These are phyloP conservation scores for Solanum gandarillasii DNA, from an alignment of 257 asterid genomes.

Conservation along the genomic window DNA sequence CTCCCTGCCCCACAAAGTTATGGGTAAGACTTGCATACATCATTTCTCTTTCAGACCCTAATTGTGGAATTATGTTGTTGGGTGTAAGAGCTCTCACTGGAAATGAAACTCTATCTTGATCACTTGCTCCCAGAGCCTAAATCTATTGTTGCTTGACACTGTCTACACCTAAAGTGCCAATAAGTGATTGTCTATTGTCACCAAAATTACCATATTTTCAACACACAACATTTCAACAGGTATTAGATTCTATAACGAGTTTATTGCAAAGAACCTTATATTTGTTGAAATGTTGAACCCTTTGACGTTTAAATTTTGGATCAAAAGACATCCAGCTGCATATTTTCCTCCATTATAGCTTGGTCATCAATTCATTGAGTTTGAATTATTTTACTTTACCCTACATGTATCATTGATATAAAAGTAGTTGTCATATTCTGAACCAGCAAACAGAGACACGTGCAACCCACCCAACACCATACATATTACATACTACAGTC, in stretches of 20 bases:
- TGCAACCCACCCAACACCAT: background rate
- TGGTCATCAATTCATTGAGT: background rate
- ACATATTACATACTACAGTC: too few relatives aligned
- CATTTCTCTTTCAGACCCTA: too few relatives aligned
- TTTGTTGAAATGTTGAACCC: too few relatives aligned
- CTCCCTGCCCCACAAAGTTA: background rate
- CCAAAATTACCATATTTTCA: background rate
- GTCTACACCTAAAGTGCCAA: background rate
- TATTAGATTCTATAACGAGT: background rate
- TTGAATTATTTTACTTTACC: background rate
- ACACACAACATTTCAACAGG: background rate
- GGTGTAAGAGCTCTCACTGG: background rate
- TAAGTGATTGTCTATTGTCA: background rate
- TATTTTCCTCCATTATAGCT: too few relatives aligned
- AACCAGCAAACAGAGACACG: background rate
- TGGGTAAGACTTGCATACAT: background rate
- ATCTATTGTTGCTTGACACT: background rate
- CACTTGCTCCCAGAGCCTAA: background rate
- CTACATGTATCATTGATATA: background rate
- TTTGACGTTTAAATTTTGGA: too few relatives aligned
- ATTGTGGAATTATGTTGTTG: background rate
- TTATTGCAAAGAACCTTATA: too few relatives aligned
- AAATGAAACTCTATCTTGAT: background rate
- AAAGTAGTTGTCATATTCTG: background rate
- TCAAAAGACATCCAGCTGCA: too few relatives aligned